A percentile compares a stretch with the other conserved stretches of the same genome.
phyloP scores from a whole-genome alignment of 371 early-diverging fungal genomes.

The Saksenaea oblongispora region DNA sequence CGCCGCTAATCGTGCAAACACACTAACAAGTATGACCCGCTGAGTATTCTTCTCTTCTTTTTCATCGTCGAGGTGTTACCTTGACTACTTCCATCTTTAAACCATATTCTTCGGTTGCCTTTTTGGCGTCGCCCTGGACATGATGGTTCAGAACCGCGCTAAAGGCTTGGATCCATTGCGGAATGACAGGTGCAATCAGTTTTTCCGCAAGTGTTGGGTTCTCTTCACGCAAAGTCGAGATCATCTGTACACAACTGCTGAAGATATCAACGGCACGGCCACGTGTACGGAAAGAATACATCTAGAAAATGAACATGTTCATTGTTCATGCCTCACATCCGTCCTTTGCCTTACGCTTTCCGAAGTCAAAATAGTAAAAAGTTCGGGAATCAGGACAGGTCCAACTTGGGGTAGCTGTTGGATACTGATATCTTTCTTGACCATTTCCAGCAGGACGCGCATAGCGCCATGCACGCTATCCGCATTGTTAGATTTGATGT shows the following conservation, averaged over 20 bases:
- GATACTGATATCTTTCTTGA: slow-evolving; percentile 84
- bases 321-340: background rate
- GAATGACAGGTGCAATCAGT: slow-evolving; percentile 74
- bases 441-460: slow-evolving; percentile 85
- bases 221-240: slow-evolving; percentile 75
- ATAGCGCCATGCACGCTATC: slow-evolving; percentile 87
- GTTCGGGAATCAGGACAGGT: slow-evolving; percentile 80
- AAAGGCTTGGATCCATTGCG: slow-evolving; percentile 79
- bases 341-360: slow-evolving; percentile 37
- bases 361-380: slow-evolving; percentile 70
- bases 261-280: slow-evolving; percentile 81
- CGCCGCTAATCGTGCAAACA: slow-evolving; percentile 58
- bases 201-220: slow-evolving; percentile 69
- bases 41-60: background rate
- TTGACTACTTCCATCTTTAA: slow-evolving; percentile 74
- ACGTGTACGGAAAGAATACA: slow-evolving; percentile 71
- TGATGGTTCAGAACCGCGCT: slow-evolving; percentile 62
- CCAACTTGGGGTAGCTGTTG: slow-evolving; percentile 81
- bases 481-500: slow-evolving; percentile 66
- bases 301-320: slow-evolving; percentile 14
- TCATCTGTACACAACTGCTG: slow-evolving; percentile 80
- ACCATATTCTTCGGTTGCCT: slow-evolving; percentile 61
- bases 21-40: slow-evolving; percentile 38
- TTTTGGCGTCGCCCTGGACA: slow-evolving; percentile 46
- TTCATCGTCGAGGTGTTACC: slow-evolving; percentile 28